A percentile compares a stretch with the other conserved stretches of the same genome.
phyloP scores from a whole-genome alignment of 1,284 basidiomycete species.

The Microbotryum silenes-acaulis region DNA sequence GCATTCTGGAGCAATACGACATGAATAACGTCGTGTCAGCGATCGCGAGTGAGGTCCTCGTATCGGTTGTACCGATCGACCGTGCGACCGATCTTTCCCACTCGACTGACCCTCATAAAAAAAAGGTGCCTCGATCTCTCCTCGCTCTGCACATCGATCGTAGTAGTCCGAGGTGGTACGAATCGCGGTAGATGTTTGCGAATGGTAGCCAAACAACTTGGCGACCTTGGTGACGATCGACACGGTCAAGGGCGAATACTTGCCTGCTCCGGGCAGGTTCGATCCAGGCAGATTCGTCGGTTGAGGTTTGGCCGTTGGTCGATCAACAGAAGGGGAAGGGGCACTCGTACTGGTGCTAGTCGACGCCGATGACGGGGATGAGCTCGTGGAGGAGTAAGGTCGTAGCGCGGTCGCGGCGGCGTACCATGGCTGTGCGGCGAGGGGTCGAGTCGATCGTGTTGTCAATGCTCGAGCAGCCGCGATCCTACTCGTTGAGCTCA shows the following conservation, averaged over 20 bases:
- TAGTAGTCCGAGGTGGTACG: conserved; percentile 50
- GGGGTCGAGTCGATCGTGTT: too few species aligned
- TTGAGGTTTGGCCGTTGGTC: conserved; percentile 14
- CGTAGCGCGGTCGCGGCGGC: too few species aligned
- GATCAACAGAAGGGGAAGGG: background rate
- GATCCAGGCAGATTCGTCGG: conserved; percentile 30
- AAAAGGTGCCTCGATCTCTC: conserved; percentile 44
- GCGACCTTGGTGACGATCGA: conserved; percentile 40
- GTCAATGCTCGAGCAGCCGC: too few species aligned
- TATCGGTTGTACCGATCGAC: background rate
- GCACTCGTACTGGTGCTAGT: background rate
- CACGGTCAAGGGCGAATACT: conserved; percentile 31
- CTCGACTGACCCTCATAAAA: conserved; percentile 40
- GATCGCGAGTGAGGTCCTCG: background rate
- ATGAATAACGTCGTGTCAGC: background rate
- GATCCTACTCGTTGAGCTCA: too few species aligned
- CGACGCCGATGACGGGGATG: too few species aligned
- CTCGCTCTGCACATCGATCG: conserved; percentile 47
- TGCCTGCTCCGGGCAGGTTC: conserved; percentile 20
- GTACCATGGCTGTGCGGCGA: too few species aligned
- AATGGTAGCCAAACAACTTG: conserved; percentile 49
- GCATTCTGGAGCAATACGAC: conserved; percentile 53
- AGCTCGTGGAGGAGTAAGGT: too few species aligned
- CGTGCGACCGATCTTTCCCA: background rate
- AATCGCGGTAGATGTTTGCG: conserved; percentile 47